Conservation (phyloP, 176 grass and related monocot genomes). For the Secale cereale region DNA sequence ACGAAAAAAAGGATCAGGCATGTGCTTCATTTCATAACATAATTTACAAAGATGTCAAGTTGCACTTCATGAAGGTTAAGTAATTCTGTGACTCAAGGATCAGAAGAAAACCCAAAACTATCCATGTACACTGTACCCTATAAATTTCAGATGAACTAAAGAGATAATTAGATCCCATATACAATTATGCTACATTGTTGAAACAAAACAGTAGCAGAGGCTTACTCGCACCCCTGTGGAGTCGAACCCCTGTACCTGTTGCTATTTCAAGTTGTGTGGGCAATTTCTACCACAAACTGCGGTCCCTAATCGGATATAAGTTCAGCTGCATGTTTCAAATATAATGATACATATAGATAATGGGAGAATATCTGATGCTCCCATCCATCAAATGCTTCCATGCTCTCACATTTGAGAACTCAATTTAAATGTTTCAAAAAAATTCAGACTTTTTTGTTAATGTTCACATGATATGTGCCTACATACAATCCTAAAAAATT, state of each 20-base stretch:
- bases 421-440: no score
- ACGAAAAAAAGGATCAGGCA: not conserved
- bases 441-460: no score
- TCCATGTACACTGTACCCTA: not conserved
- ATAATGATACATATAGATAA: not conserved
- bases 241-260: not conserved
- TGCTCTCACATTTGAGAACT: no score
- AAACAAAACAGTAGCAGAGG: not conserved
- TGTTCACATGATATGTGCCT: no score
- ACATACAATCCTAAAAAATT: no score
- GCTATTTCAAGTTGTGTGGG: not conserved
- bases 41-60: constrained; percentile 24
- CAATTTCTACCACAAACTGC: constrained; percentile 4
- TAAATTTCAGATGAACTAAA: constrained; percentile 1
- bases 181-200: not conserved
- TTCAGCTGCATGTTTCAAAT: not conserved
- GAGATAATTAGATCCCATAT: not conserved
- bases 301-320: not conserved
- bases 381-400: no score
- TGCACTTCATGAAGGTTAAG: constrained; percentile 8
- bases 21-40: not conserved
- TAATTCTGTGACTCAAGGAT: not conserved
- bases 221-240: not conserved
- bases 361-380: no score
- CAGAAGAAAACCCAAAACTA: not conserved